phyloP scores from a whole-genome alignment of 2,329 filamentous ascomycete genomes.

The Fusarium xyrophilum region DNA sequence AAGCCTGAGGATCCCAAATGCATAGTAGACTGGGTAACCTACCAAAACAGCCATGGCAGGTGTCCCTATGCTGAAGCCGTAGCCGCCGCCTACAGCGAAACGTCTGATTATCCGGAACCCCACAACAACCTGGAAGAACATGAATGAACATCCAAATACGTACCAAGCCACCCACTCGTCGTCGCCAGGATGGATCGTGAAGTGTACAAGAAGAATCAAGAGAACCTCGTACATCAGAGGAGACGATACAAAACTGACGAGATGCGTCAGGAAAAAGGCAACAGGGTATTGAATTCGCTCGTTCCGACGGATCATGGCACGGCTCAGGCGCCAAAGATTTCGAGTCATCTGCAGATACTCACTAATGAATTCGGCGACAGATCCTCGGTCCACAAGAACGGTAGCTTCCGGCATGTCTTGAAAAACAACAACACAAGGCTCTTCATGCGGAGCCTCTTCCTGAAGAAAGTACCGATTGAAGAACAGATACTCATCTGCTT shows the following conservation, averaged over 20 bases:
- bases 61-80: neutral
- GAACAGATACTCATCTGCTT: constrained; percentile 24
- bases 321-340: constrained; percentile 3
- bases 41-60: neutral
- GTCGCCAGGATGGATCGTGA: neutral
- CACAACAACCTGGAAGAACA: neutral
- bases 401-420: constrained; percentile 5
- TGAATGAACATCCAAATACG: neutral
- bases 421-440: neutral
- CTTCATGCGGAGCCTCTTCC: neutral
- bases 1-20: constrained; percentile 12
- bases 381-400: neutral
- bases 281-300: neutral
- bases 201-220: neutral
- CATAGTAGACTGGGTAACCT: neutral
- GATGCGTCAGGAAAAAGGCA: neutral
- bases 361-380: neutral
- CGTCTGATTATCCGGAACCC: neutral
- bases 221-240: constrained; percentile 3
- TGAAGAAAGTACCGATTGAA: constrained; percentile 15
- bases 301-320: neutral
- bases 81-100: neutral
- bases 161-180: neutral
- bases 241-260: constrained; percentile 10
- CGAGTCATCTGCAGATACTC: constrained; percentile 12